Conservation (phyloP, 257 asterid species). For the Ajuga chamaepitys region DNA sequence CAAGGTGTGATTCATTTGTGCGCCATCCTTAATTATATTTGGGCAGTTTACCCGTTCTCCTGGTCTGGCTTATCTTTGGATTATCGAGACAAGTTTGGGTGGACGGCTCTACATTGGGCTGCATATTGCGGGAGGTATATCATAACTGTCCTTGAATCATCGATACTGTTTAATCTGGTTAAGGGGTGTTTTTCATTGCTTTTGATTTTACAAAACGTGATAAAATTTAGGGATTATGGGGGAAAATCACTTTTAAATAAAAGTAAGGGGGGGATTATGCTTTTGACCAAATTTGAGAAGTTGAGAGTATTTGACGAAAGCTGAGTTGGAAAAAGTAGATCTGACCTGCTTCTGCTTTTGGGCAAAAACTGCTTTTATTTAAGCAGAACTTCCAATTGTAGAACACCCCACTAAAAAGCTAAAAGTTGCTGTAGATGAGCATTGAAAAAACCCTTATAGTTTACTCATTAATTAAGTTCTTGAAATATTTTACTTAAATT, state of each 20-base stretch:
- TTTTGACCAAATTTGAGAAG: too few relatives aligned
- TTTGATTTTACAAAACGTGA: background rate
- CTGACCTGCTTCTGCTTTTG: too few relatives aligned
- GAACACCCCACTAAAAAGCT: too few relatives aligned
- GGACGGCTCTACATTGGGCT: constrained; percentile 99
- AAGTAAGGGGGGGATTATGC: too few relatives aligned
- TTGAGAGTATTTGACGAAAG: too few relatives aligned
- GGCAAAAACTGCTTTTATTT: too few relatives aligned
- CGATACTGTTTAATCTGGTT: background rate
- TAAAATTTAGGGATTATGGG: too few relatives aligned
- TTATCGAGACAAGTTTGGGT: constrained; percentile 86
- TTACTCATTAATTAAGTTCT: background rate
- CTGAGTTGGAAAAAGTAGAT: too few relatives aligned
- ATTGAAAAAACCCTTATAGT: too few relatives aligned
- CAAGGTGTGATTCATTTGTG: constrained; percentile 93
- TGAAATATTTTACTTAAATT: constrained; percentile 17
- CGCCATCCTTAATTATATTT: constrained; percentile 83
- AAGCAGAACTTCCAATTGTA: background rate
- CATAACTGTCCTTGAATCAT: constrained; percentile 3
- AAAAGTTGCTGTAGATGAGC: too few relatives aligned
- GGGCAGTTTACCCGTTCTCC: constrained; percentile 78
- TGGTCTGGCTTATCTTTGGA: constrained; percentile 84
- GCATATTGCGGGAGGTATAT: constrained; percentile 87
- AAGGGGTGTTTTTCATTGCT: background rate
- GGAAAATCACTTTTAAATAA: too few relatives aligned